A percentile compares a stretch with the other conserved stretches of the same genome.
Conservation (phyloP, 495 filamentous ascomycete species). For the Lasiosphaeriaceae sp. region DNA sequence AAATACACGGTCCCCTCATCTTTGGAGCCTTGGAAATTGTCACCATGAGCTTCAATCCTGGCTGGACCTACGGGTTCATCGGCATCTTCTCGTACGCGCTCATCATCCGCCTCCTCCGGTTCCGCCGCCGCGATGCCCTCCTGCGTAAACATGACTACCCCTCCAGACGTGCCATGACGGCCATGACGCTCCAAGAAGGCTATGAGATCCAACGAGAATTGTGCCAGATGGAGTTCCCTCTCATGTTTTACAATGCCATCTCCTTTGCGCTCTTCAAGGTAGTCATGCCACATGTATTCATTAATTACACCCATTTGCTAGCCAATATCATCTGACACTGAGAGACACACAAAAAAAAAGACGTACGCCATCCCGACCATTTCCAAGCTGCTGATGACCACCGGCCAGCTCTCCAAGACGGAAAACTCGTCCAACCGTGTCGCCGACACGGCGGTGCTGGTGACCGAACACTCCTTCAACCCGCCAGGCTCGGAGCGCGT, state of each 20-base stretch:
- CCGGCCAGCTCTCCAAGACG: conserved; percentile 48
- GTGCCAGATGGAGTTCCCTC: background rate
- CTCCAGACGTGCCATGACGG: background rate
- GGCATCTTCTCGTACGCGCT: background rate
- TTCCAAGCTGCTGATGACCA: conserved; percentile 49
- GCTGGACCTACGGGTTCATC: background rate
- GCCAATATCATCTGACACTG: too few species aligned
- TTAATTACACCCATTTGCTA: too few species aligned
- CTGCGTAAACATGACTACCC: background rate
- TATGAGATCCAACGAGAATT: background rate
- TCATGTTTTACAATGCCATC: background rate
- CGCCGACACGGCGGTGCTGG: conserved; percentile 53
- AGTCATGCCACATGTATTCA: too few species aligned
- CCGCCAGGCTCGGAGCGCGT: conserved; percentile 29
- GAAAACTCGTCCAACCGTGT: conserved; percentile 54
- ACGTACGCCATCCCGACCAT: conserved; percentile 65
- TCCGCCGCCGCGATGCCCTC: background rate
- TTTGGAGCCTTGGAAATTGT: too few species aligned
- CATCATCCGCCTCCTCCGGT: background rate
- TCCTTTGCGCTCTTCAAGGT: background rate
- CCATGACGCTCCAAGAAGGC: background rate
- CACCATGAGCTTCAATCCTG: background rate
- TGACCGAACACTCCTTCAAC: conserved; percentile 49
- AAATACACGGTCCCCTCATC: too few species aligned
- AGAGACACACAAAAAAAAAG: too few species aligned